phyloP scores from a whole-genome alignment of 2,329 filamentous ascomycete species.

The Sclerotinia nivalis region DNA sequence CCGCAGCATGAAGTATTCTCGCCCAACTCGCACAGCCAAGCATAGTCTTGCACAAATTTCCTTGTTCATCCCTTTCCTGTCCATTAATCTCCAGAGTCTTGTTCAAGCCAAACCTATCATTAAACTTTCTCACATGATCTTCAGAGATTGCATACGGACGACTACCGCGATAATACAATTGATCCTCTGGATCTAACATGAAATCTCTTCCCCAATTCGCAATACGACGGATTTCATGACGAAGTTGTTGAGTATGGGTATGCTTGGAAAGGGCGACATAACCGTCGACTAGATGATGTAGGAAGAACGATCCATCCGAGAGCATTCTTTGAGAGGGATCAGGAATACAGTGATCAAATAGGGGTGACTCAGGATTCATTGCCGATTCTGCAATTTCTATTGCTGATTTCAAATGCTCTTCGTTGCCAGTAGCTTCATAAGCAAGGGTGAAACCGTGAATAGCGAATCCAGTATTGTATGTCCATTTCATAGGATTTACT shows the following conservation, averaged over 20 bases:
- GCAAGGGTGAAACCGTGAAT: slow-evolving; percentile 31
- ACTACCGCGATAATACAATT: slow-evolving; percentile 31
- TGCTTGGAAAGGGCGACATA: slow-evolving; percentile 27
- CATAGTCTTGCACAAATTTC: slow-evolving; percentile 32
- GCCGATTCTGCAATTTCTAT: slow-evolving; percentile 29
- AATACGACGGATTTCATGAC: slow-evolving; percentile 25
- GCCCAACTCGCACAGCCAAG: slow-evolving; percentile 32
- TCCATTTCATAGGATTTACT: slow-evolving; percentile 32
- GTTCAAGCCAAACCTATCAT: slow-evolving; percentile 23
- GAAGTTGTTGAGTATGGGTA: slow-evolving; percentile 16
- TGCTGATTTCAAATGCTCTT: slow-evolving; percentile 25
- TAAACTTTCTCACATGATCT: slow-evolving; percentile 26
- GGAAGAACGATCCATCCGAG: slow-evolving; percentile 32
- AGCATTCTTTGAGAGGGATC: slow-evolving; percentile 26
- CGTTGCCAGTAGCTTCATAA: slow-evolving; percentile 22
- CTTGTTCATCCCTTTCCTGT: slow-evolving; percentile 30
- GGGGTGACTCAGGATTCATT: slow-evolving; percentile 20
- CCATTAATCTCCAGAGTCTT: slow-evolving; percentile 26
- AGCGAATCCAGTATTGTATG: slow-evolving; percentile 32
- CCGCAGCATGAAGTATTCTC: slow-evolving; percentile 26
- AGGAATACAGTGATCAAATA: slow-evolving; percentile 29
- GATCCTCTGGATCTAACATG: slow-evolving; percentile 29
- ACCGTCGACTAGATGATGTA: slow-evolving; percentile 33
- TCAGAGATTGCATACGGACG: slow-evolving; percentile 30
- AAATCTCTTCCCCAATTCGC: slow-evolving; percentile 31